Evolutionary conservation across 768 basidiomycete genomes (phyloP), one percentile per base, ranked within the genome.

Genomic region (Termitomyces sp.): DNA sequence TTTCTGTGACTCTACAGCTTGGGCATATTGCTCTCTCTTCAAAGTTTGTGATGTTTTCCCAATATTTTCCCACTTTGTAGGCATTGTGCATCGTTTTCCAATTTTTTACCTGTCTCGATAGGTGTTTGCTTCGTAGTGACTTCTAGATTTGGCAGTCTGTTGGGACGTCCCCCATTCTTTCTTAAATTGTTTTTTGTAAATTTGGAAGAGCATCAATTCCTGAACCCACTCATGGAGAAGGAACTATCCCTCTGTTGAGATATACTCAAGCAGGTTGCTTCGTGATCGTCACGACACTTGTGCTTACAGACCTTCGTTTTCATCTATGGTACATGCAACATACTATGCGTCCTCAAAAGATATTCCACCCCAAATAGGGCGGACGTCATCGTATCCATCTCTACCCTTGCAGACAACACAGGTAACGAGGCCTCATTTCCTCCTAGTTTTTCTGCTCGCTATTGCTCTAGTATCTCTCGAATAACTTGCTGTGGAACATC

Each of bases 201-300:
- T 87, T 90, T 51, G 90, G 89, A 90, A 77, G 90, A 37, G 90
- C 87, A 20, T 90, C 88, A 0, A 92, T 90, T 18, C 85, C 89
- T 0, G 90, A 92, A 68, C 90, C 90, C 0, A 86, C 83, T 0
- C 63, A 61, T 14, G 76, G 80, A 3, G 76, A 81, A 48, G 90
- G 89, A 12, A 90, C 91, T 58, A 84, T 89, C 49, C 91, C 65
- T 87, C 46, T n/a, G 79, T 82, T 60, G 90, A 88, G 6, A 69
- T 88, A 54, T 92, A 91, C 68, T 83, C 87, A 6, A 85, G 89
- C 87, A 58, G 48, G 75, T 63, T 27, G 47, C 4, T 41, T 58
- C 43, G n/a, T 27, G 53, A 39, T 37, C 42, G 6, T 51, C 7
- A 22, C 16, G 18, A 16, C 46, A 24, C 20, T 4, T 47, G 8